A percentile compares a stretch with the other conserved stretches of the same genome.
Evolutionary conservation across 441 rosid species (phyloP).

Genomic region (Corymbia citriodora): DNA sequence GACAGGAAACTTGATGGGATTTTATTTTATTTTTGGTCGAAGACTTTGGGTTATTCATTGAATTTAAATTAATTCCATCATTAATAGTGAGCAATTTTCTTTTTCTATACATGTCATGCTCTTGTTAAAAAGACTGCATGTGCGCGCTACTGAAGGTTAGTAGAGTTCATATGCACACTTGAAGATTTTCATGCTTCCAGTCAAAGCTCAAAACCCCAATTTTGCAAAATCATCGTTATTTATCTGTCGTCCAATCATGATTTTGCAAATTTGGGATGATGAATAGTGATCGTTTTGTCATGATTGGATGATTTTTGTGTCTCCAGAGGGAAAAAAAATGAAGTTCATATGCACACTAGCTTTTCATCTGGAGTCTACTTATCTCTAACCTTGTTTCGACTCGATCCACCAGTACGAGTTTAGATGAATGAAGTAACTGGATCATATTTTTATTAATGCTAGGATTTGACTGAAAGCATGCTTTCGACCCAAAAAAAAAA

Average conservation of each 20-base stretch:
- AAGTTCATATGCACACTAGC: too few species aligned
- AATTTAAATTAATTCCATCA: not conserved
- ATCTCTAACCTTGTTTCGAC: not conserved
- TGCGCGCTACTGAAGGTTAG: not conserved
- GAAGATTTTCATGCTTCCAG: not conserved
- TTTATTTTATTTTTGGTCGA: too few species aligned
- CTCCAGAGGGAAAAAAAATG: too few species aligned
- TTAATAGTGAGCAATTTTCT: not conserved
- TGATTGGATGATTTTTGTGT: too few species aligned
- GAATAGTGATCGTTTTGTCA: too few species aligned
- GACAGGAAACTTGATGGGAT: not conserved
- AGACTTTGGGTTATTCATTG: not conserved
- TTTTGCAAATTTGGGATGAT: too few species aligned
- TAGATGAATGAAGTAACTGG: not conserved
- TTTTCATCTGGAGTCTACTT: not conserved
- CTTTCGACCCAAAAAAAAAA: not conserved
- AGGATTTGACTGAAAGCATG: not conserved
- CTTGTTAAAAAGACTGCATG: not conserved
- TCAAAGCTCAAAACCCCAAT: not conserved
- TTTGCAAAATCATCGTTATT: not conserved
- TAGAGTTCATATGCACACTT: not conserved
- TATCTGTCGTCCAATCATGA: not conserved
- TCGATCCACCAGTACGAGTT: not conserved
- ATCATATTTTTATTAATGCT: not conserved
- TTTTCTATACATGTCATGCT: not conserved